These are phyloP conservation scores for Cyberlindnera misumaiensis DNA, from an alignment of 805 yeast genomes.

Conservation along the genomic window DNA sequence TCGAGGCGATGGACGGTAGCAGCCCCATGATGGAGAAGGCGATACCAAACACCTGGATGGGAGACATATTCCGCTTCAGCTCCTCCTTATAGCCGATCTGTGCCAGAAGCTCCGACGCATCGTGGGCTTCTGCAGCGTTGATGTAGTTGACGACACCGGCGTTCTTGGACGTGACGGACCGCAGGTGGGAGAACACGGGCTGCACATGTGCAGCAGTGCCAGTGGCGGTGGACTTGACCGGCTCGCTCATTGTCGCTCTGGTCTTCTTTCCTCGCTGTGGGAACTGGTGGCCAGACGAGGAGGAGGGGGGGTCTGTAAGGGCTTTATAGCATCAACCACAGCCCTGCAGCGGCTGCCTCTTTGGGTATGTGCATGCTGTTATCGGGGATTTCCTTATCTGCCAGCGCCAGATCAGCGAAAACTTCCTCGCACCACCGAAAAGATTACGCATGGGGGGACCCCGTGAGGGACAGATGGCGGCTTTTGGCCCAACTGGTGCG, in stretches of 20 bases:
- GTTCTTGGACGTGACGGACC: slow-evolving; percentile 7
- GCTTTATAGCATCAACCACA: too few species aligned
- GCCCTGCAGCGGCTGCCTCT: too few species aligned
- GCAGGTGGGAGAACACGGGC: slow-evolving; percentile 2
- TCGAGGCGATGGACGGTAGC: slow-evolving; percentile 52
- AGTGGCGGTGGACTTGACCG: not conserved
- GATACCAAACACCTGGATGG: slow-evolving; percentile 57
- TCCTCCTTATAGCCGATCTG: slow-evolving; percentile 61
- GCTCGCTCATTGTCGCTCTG: slow-evolving; percentile 1
- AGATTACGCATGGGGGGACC: too few species aligned
- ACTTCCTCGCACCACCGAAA: too few species aligned
- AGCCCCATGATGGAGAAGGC: slow-evolving; percentile 63
- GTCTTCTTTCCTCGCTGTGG: too few species aligned
- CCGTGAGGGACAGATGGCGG: too few species aligned
- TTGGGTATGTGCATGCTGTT: too few species aligned
- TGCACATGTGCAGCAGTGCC: not conserved
- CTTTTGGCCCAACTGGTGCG: too few species aligned
- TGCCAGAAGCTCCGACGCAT: slow-evolving; percentile 11
- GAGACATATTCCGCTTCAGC: slow-evolving; percentile 48
- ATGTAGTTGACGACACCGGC: slow-evolving; percentile 13
- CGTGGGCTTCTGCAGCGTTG: slow-evolving; percentile 15
- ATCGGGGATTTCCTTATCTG: too few species aligned
- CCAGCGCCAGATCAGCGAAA: too few species aligned
- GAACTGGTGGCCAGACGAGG: too few species aligned
- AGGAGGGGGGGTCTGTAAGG: too few species aligned